Base-by-base conservation (phyloP, 345 rosid species). In the Pistacia vera region DNA sequence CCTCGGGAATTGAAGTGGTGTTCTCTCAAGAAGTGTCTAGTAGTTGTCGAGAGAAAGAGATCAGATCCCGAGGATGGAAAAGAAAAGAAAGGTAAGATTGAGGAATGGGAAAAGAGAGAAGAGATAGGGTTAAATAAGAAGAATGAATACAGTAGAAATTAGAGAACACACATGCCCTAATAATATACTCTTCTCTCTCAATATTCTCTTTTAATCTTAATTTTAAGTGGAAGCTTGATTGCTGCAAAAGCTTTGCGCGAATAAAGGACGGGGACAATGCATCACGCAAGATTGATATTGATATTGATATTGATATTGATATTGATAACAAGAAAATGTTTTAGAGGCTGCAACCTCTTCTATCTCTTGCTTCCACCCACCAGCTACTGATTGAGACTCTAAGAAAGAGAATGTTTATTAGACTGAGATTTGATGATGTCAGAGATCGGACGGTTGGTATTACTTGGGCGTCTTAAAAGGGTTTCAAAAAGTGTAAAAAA, bases 301-400 rank as follows among this genome's bases (percentile, higher is more conserved):
- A 38, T 36, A 75, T 77, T 80, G 78, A 81, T 76, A 80, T 76
- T 64, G 80, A 38, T 36, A 38, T 38, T 38, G 41, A 38, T 38
- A 38, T 38, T 41, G 46, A 77, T 33, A 14, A 63, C 46, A 14
- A 52, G 10, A 70, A 68, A 70, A 55, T 71, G 51, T 30, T 54
- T 55, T 17, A 41, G 44, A 72, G 35, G 67, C 71, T 71, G 84
- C 77, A 75, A 46, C 66, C 57, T 54, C 57, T 54, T 17, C 18
- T 54, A 77, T 75, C 81, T 85, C 84, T 74, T 66, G 48, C 35
- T 5, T 77, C 81, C 75, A 72, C 69, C 88, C 83, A 92, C 92
- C 97, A 83, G 88, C 88, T 77, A 91, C 83, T 90, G 97, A 91
- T 84, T 78, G 86, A 77, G 91, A 86, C 93, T 14, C 61, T 14